Evolutionary conservation across 768 basidiomycete genomes (phyloP), one percentile per base, ranked within the genome.

Genomic region (Russula dissimulans): DNA sequence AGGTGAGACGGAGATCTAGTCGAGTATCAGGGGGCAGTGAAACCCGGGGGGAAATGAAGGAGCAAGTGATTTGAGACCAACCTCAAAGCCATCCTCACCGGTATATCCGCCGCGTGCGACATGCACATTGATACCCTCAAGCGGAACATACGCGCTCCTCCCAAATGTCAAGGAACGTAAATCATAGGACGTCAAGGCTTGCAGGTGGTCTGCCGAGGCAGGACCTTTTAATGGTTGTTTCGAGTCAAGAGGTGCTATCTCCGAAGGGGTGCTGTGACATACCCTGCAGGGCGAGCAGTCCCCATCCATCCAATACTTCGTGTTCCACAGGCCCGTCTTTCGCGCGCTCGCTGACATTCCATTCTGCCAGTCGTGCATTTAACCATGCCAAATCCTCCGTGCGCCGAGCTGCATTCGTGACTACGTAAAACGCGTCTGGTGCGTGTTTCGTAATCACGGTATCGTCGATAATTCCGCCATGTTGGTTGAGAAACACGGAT

Each of bases 21-120:
- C 31, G 17, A 14, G 56, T 6, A 42, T 50, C 34, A 45, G 47
- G 36, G n/a, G n/a, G n/a, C n/a, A n/a, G 17, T 29, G 26, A 43
- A 4, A 22, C 41, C 22, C 2, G 22, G n/a, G 29, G 31, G 6
- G 31, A 22, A 6, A 18, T 12, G 12, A 54, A 43, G 15, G 10
- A 14, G 14, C 17, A 39, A 38, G 41, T 18, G 44, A 31, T 22
- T 18, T 36, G 29, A 45, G n/a, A 61, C 75, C 59, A 29, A 85
- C 93, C 79, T 99, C 97, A 66, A 99, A 98, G 0, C 97, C 97
- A 72, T 99, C 97, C 74, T 99, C 97, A 11, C 97, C 97, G 0
- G 97, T 98, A 74, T 99, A 99, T 5, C 97, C 97, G 32, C 93
- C 91, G 15, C 97, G 84, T 8, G 93, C 89, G 34, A 98, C 83